A percentile compares a stretch with the other conserved stretches of the same genome.
phyloP scores from a whole-genome alignment of 169 alveolate species.

The Haemoproteus tartakovskyi region DNA sequence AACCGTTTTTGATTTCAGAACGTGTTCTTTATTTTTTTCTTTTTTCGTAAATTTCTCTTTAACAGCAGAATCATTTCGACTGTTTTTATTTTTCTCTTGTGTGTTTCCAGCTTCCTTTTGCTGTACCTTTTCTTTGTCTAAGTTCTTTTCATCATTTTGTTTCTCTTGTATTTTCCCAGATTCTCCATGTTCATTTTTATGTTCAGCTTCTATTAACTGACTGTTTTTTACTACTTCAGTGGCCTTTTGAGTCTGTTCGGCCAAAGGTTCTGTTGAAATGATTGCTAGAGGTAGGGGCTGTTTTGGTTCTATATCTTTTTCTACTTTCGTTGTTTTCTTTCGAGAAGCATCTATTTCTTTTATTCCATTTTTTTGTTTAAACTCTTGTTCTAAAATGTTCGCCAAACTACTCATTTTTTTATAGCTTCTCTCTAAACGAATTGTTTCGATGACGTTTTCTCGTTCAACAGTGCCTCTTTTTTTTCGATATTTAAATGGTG shows the following conservation, averaged over 20 bases:
- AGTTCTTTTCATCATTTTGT: not conserved
- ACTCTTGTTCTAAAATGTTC: slow-evolving; percentile 34
- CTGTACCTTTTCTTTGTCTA: not conserved
- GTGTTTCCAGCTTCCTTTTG: not conserved
- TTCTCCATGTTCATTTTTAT: too few species aligned
- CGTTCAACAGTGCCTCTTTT: not conserved
- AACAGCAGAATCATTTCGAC: not conserved
- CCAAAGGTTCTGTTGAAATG: too few species aligned
- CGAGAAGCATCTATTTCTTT: not conserved
- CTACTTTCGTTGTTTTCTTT: not conserved
- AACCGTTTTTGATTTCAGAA: too few species aligned
- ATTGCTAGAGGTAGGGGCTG: too few species aligned
- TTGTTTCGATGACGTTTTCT: not conserved
- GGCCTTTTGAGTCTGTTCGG: too few species aligned
- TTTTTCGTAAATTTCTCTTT: not conserved
- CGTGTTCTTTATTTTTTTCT: not conserved
- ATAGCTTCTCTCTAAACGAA: not conserved
- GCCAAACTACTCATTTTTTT: not conserved
- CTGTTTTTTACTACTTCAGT: too few species aligned
- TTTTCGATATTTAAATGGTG: not conserved
- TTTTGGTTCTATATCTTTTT: not conserved
- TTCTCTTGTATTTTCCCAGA: too few species aligned
- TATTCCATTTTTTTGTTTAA: slow-evolving; percentile 15
- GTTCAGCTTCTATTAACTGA: too few species aligned
- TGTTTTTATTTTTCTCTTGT: not conserved